phyloP scores from a whole-genome alignment of 352 stramenopile genomes.

The Pythium pectinolyticum region DNA sequence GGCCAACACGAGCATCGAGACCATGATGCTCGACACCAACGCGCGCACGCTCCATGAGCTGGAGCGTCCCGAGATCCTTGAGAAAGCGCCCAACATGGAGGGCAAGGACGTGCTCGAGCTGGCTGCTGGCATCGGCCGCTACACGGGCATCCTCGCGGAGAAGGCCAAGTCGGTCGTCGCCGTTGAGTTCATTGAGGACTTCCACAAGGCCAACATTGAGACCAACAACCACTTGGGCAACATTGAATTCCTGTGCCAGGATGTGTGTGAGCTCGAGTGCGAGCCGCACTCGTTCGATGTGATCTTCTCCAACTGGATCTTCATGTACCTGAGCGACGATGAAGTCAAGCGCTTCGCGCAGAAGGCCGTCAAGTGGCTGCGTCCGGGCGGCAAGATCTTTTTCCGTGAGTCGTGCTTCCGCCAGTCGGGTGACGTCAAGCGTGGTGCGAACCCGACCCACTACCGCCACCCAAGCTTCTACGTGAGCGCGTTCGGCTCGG shows the following conservation, averaged over 20 bases:
- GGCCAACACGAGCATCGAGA: constrained; percentile 65
- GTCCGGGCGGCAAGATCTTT: constrained; percentile 29
- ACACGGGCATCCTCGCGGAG: constrained; percentile 40
- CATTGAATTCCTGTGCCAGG: constrained; percentile 63
- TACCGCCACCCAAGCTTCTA: constrained; percentile 49
- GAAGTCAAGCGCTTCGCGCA: constrained; percentile 32
- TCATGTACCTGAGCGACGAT: constrained; percentile 36
- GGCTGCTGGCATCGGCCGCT: constrained; percentile 24
- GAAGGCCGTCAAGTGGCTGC: constrained; percentile 34
- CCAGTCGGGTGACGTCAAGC: constrained; percentile 37
- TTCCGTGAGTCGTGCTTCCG: constrained; percentile 44
- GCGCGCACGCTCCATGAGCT: constrained; percentile 71
- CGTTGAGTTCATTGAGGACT: constrained; percentile 43
- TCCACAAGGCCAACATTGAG: constrained; percentile 47
- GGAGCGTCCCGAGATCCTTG: constrained; percentile 77
- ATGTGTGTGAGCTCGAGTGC: constrained; percentile 64
- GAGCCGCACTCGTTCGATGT: constrained; percentile 47
- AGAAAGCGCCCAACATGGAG: constrained; percentile 50
- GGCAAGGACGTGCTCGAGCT: constrained; percentile 42
- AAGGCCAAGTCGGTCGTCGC: constrained; percentile 33
- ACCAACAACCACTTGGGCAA: constrained; percentile 51
- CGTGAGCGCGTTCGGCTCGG: constrained; percentile 32
- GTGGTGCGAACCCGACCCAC: constrained; percentile 46
- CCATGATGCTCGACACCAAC: constrained; percentile 87
- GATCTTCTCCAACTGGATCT: constrained; percentile 37